Evolutionary conservation across 73 alveolate genomes (phyloP), one percentile per base, ranked within the genome.

Genomic region (Paramecium tetraurelia): DNA sequence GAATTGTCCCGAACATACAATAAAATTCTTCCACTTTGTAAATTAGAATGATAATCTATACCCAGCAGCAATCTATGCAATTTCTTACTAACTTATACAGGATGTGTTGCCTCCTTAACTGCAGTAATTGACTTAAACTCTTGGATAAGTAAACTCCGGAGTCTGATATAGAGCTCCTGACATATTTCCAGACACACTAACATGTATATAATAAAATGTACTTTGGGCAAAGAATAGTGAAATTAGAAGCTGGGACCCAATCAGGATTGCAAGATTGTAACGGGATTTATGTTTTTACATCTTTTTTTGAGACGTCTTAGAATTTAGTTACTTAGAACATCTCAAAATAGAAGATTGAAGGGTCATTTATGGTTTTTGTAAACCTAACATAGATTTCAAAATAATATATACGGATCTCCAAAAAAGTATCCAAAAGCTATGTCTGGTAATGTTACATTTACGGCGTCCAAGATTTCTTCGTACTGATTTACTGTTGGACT

Each of bases 11-110:
- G 48, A 53, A 89, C 27, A 68, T 70, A 89, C 9, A 83, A 50
- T 58, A 89, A 71, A 14, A 89, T 58, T 89, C 94, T 89, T 69
- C 94, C 94, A 14, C 94, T 77, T 53, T 20, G 29, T 53, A 63
- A 63, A 31, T 22, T 27, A 63, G 40, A 72, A 18, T 6, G 2
- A 29, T 10, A 72, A 72, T 16, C 11, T 72, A 72, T 72, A 72
- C 59, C 59, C 70, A 20, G 76, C 90, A 0, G 90, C 70, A 80
- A 35, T 80, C 21, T 80, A 44, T 80, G 70, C 38, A 18, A 80
- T 41, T 20, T 21, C 38, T 44, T 80, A 14, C 16, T 41, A 59
- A 43, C 4, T 22, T 1, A 22, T 7, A 80, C 75, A 48, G 7
- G 75, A 44, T 21, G 5, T 21, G 21, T 80, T 80, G 8, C 86